These are phyloP conservation scores for Tetragonia tetragonoides DNA, from an alignment of 148 eudicot genomes.

Conservation along the genomic window DNA sequence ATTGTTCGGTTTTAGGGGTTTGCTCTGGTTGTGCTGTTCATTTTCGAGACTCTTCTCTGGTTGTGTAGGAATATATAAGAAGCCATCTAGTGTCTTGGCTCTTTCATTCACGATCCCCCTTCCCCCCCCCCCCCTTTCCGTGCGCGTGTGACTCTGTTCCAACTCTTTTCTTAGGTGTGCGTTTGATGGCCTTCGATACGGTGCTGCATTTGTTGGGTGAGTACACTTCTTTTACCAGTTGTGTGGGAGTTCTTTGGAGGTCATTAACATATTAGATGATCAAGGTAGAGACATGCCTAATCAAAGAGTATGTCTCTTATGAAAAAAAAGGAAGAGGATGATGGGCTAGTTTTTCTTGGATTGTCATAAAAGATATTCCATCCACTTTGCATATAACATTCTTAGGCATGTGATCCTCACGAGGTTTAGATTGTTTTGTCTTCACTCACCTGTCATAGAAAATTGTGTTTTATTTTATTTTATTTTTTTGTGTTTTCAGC, in stretches of 20 bases:
- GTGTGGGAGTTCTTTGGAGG: not conserved
- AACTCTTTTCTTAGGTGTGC: constrained; percentile 69
- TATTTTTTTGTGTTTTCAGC: not conserved
- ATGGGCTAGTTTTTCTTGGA: not conserved
- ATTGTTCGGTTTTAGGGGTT: constrained; percentile 24
- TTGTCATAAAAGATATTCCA: not conserved
- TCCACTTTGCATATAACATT: constrained; percentile 1
- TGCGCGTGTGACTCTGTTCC: not conserved
- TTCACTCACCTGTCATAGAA: not conserved
- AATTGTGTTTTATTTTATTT: not conserved
- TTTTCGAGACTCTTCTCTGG: not conserved
- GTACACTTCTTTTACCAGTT: constrained; percentile 18
- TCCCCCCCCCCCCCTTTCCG: not conserved
- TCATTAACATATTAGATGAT: not conserved
- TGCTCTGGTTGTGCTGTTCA: not conserved
- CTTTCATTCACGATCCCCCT: not conserved
- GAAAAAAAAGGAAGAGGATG: too few species aligned
- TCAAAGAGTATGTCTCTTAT: not conserved
- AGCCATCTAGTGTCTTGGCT: constrained; percentile 2
- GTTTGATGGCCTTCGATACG: constrained; percentile 94
- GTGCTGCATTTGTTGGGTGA: constrained; percentile 96
- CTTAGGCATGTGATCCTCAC: constrained; percentile 1
- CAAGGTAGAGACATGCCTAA: not conserved
- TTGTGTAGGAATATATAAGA: constrained; percentile 1
- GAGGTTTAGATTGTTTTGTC: not conserved